Evolutionary conservation across 768 basidiomycete genomes (phyloP), one percentile per base, ranked within the genome.

Genomic region (Tricholoma furcatifolium): DNA sequence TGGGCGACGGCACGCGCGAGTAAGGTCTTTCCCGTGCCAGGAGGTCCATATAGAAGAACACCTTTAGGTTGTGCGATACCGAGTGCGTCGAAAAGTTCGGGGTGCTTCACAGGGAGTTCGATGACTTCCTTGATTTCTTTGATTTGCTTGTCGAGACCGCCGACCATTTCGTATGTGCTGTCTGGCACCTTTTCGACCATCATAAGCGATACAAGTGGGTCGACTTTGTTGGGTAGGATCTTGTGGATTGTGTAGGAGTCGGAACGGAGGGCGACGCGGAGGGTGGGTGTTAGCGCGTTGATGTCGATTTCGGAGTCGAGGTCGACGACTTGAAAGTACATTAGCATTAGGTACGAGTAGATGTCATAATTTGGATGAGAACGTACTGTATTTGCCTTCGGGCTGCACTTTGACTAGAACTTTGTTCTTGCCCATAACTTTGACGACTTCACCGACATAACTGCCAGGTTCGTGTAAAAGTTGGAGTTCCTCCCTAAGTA

Each of bases 121-220:
- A 98, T 98, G 66, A 98, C 96, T 71, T 98, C 88, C 73, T 82
- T 82, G 67, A 98, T 96, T 70, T 99, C 96, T 43, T 43, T 43
- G 42, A 43, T 43, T 14, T n/a, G 42, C 45, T 60, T 58, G 77
- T 98, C 97, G 53, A 98, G 82, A 61, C 96, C 96, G 18, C 97
- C 97, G 55, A 99, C 96, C 95, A 98, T 98, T 72, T 98, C 97
- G 73, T 99, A 99, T 27, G 97, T 98, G 71, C 91, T 93, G 70
- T 98, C 96, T 0, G 96, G 96, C 0, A 98, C 96, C 70, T 99
- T 99, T 74, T 99, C 96, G 10, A 98, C 96, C 95, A 98, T 98
- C 97, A 98, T 98, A 57, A 98, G 83, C 17, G 94, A 97, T 27
- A 98, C 95, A 36, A 98, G 85, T 4, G 97, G 96, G 70, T 98